Evolutionary conservation across 1,139 yeast genomes (phyloP).

Genomic region (Taphrina communis): DNA sequence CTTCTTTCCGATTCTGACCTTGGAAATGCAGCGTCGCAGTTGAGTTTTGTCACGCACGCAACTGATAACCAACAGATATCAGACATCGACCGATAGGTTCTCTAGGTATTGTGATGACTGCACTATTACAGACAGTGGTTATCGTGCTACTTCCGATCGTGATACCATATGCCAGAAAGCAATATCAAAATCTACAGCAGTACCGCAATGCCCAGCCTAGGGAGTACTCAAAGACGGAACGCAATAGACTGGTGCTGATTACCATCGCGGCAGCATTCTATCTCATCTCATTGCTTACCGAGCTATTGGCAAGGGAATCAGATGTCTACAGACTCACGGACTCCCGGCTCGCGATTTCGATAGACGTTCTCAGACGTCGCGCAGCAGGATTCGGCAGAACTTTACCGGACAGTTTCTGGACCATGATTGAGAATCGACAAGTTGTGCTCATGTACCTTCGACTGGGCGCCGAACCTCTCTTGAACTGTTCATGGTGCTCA

Average conservation of each 20-base stretch:
- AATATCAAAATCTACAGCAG: slow-evolving; percentile 3
- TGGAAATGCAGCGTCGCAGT: not conserved
- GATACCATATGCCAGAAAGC: slow-evolving; percentile 11
- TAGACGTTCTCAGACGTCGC: slow-evolving; percentile 17
- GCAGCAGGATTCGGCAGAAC: not conserved
- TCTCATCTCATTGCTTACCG: not conserved
- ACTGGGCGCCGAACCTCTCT: slow-evolving; percentile 19
- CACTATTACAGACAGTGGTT: slow-evolving; percentile 26
- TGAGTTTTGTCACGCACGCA: not conserved
- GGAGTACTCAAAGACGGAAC: not conserved
- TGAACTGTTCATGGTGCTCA: slow-evolving; percentile 28
- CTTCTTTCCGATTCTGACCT: too few relatives aligned
- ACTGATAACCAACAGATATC: too few relatives aligned
- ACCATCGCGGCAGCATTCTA: not conserved
- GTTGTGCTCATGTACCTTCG: slow-evolving; percentile 22
- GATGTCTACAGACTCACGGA: slow-evolving; percentile 21
- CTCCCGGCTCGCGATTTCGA: slow-evolving; percentile 28
- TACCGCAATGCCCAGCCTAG: slow-evolving; percentile 21
- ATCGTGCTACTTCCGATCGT: slow-evolving; percentile 29
- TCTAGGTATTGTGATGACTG: not conserved
- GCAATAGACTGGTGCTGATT: slow-evolving; percentile 5
- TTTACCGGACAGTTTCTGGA: slow-evolving; percentile 17
- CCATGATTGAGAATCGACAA: slow-evolving; percentile 8
- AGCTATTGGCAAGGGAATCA: slow-evolving; percentile 1
- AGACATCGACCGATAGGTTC: too few relatives aligned